Evolutionary conservation across 345 rosid genomes (phyloP).

Genomic region (Clausena lansium): DNA sequence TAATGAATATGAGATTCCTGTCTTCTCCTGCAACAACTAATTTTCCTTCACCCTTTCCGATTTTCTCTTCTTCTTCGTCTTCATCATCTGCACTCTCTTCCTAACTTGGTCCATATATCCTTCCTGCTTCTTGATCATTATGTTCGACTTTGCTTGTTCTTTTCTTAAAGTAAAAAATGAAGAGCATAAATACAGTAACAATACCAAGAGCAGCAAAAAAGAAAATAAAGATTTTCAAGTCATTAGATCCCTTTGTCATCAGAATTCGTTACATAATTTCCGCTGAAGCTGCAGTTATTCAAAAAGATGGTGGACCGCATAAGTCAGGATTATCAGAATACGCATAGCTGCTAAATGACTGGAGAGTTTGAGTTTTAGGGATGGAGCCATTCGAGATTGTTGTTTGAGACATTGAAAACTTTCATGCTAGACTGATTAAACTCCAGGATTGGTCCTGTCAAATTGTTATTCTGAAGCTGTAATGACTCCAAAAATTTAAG

Average conservation of each 20-base stretch:
- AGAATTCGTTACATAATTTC: no score
- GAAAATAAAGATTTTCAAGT: constrained; percentile 16
- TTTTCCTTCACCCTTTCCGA: neutral
- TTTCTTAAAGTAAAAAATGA: constrained; percentile 33
- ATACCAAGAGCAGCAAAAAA: constrained; percentile 34
- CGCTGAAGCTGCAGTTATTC: no score
- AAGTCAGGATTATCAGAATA: constrained; percentile 24
- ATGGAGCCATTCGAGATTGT: constrained; percentile 38
- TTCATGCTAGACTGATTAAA: constrained; percentile 29
- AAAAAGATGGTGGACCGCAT: constrained; percentile 30
- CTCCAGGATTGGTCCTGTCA: constrained; percentile 38
- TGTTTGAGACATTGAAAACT: constrained; percentile 44
- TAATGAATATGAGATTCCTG: no score
- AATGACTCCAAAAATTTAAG: no score
- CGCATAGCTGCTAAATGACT: constrained; percentile 24
- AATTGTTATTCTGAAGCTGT: no score
- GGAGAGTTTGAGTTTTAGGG: constrained; percentile 31
- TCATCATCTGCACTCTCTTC: neutral
- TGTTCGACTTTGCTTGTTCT: no score
- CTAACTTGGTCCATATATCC: neutral
- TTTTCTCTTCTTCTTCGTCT: no score
- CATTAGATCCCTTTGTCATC: neutral
- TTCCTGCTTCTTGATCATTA: constrained; percentile 5
- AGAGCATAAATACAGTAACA: constrained; percentile 30
- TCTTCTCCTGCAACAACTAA: no score